These are phyloP conservation scores for Mucor velutinosus DNA, from an alignment of 371 early-diverging fungal genomes.

Conservation along the genomic window DNA sequence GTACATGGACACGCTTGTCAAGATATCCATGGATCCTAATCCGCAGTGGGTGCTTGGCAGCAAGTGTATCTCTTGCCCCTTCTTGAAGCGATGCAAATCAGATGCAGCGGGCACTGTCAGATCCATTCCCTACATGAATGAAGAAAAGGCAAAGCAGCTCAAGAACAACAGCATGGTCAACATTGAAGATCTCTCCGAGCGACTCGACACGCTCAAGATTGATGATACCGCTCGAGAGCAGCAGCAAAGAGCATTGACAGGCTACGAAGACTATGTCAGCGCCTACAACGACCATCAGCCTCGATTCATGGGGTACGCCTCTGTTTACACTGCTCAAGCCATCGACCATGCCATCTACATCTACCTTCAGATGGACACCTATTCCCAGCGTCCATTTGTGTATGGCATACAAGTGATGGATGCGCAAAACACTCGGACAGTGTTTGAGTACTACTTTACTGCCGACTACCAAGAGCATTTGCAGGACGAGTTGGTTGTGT, in stretches of 20 bases:
- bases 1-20: constrained; percentile 35
- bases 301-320: constrained; percentile 36
- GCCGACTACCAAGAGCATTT: neutral
- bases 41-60: constrained; percentile 45
- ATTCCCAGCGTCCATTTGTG: constrained; percentile 22
- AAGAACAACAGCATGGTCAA: constrained; percentile 29
- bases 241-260: neutral
- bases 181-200: constrained; percentile 45
- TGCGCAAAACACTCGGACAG: neutral
- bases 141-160: constrained; percentile 22
- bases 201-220: constrained; percentile 10
- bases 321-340: constrained; percentile 18
- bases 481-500: neutral
- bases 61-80: constrained; percentile 50
- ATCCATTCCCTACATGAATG: constrained; percentile 36
- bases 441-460: neutral
- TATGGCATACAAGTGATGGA: constrained; percentile 17
- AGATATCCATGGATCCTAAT: constrained; percentile 29
- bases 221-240: neutral
- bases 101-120: constrained; percentile 42
- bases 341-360: constrained; percentile 34
- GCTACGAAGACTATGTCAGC: constrained; percentile 16
- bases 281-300: constrained; percentile 30
- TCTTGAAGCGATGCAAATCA: constrained; percentile 33
- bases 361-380: constrained; percentile 30